Percentiles rank a stretch among this genome's conserved stretches.
Evolutionary conservation across 352 stramenopile species (phyloP).

Genomic region (Globisporangium polare): DNA sequence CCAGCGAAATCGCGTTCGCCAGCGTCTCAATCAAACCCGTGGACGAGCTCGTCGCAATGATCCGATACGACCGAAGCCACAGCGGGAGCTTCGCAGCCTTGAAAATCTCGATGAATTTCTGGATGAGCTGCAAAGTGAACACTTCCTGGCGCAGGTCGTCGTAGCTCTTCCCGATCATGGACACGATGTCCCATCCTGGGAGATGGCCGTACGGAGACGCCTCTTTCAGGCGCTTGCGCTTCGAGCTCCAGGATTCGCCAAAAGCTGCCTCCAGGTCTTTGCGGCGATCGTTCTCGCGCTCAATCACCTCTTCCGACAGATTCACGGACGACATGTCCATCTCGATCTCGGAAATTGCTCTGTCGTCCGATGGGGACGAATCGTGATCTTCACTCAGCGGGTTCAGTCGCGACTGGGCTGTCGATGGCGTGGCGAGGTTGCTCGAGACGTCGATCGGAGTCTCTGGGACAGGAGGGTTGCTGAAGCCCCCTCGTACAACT

Average conservation of each 20-base stretch:
- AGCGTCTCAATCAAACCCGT: constrained; percentile 98
- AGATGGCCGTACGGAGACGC: constrained; percentile 86
- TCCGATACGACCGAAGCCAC: constrained; percentile 96
- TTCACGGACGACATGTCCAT: constrained; percentile 57
- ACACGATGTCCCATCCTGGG: constrained; percentile 92
- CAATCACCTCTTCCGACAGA: constrained; percentile 72
- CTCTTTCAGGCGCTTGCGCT: constrained; percentile 87
- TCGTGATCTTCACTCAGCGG: constrained; percentile 19
- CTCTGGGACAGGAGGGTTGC: constrained; percentile 39
- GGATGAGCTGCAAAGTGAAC: constrained; percentile 98
- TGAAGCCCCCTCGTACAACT: constrained; percentile 14
- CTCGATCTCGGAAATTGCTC: constrained; percentile 25
- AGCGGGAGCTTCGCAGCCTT: constrained; percentile 91
- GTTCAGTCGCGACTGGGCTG: constrained; percentile 23
- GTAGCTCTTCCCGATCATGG: constrained; percentile 98
- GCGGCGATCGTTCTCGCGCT: constrained; percentile 76
- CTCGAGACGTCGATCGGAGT: constrained; percentile 61
- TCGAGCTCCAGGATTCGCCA: constrained; percentile 95
- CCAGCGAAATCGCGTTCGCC: constrained; percentile 96
- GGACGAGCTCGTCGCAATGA: constrained; percentile 94
- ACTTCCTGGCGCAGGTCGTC: constrained; percentile 98
- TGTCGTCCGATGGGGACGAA: constrained; percentile 24
- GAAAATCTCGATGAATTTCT: constrained; percentile 97
- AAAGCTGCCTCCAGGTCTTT: constrained; percentile 87
- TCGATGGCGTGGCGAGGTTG: constrained; percentile 52